A percentile compares a stretch with the other conserved stretches of the same genome.
These are phyloP conservation scores for Penicillium sp. DNA, from an alignment of 2,329 filamentous ascomycete species.

Conservation along the genomic window DNA sequence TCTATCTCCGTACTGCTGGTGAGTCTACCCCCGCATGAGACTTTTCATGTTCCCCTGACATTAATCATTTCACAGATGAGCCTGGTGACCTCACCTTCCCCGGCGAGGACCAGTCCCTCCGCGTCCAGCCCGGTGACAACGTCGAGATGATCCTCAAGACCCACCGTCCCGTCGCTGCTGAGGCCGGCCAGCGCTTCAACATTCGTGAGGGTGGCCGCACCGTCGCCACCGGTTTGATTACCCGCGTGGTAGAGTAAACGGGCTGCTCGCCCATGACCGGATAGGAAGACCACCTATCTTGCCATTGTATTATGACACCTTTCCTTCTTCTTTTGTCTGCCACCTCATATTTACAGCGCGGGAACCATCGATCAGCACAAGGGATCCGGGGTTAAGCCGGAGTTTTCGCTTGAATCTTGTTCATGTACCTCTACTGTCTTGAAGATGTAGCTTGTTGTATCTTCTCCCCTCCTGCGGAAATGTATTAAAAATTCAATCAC, in stretches of 20 bases:
- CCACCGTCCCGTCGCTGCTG: constrained; percentile 77
- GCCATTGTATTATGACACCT: constrained; percentile 32
- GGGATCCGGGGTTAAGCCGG: constrained; percentile 29
- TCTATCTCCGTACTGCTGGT: constrained; percentile 81
- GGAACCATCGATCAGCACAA: constrained; percentile 29
- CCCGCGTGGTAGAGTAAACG: constrained; percentile 55
- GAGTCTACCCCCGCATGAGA: constrained; percentile 39
- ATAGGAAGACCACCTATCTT: constrained; percentile 1
- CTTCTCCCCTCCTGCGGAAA: constrained; percentile 28
- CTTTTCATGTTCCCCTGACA: no score
- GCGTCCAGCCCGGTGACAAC: constrained; percentile 98
- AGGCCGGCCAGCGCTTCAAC: constrained; percentile 94
- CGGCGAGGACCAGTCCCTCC: constrained; percentile 70
- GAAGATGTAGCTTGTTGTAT: constrained; percentile 27
- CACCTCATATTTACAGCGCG: constrained; percentile 31
- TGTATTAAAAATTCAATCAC: constrained; percentile 19
- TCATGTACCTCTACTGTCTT: constrained; percentile 33
- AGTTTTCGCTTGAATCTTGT: constrained; percentile 34
- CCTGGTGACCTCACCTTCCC: constrained; percentile 76
- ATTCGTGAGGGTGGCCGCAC: constrained; percentile 93
- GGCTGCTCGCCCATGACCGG: constrained; percentile 5
- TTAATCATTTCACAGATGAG: constrained; percentile 44
- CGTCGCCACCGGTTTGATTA: constrained; percentile 76
- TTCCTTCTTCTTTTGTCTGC: constrained; percentile 27
- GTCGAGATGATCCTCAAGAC: constrained; percentile 92